phyloP scores from a whole-genome alignment of 257 asterid genomes.

The Haberlea rhodopensis region DNA sequence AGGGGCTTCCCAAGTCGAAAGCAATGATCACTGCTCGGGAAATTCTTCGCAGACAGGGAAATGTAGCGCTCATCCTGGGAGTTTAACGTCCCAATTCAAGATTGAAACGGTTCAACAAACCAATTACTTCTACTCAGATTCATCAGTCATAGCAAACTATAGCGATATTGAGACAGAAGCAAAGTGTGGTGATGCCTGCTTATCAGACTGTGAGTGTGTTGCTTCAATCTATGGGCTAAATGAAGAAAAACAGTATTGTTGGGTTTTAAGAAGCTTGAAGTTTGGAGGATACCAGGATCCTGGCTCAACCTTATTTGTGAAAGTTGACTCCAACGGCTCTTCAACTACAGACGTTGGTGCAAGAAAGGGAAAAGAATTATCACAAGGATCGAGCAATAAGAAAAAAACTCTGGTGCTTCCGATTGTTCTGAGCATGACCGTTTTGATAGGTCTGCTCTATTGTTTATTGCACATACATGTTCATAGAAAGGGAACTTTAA shows the following conservation, averaged over 20 bases:
- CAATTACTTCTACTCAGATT: constrained; percentile 60
- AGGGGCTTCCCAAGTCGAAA: constrained; percentile 34
- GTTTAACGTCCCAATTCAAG: constrained; percentile 42
- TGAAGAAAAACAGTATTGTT: constrained; percentile 80
- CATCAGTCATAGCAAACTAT: constrained; percentile 71
- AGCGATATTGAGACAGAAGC: constrained; percentile 56
- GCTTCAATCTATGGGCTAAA: constrained; percentile 82
- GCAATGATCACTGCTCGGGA: constrained; percentile 34
- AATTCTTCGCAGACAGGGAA: constrained; percentile 45
- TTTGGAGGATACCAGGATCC: constrained; percentile 84
- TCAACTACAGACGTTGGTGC: constrained; percentile 18
- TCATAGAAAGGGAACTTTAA: constrained; percentile 49
- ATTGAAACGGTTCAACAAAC: constrained; percentile 52
- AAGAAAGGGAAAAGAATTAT: constrained; percentile 27
- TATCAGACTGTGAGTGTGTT: constrained; percentile 68
- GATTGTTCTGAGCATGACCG: constrained; percentile 64
- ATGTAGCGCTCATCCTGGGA: constrained; percentile 52
- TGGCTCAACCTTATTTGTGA: constrained; percentile 77
- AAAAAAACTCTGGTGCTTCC: constrained; percentile 71
- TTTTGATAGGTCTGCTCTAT: constrained; percentile 54
- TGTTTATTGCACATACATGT: constrained; percentile 50
- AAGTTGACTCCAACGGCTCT: constrained; percentile 52
- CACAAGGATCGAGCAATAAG: constrained; percentile 28
- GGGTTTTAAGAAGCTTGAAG: constrained; percentile 66
- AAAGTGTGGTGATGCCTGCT: constrained; percentile 78